phyloP scores from a whole-genome alignment of 768 basidiomycete genomes.

The Boletus patriciae region DNA sequence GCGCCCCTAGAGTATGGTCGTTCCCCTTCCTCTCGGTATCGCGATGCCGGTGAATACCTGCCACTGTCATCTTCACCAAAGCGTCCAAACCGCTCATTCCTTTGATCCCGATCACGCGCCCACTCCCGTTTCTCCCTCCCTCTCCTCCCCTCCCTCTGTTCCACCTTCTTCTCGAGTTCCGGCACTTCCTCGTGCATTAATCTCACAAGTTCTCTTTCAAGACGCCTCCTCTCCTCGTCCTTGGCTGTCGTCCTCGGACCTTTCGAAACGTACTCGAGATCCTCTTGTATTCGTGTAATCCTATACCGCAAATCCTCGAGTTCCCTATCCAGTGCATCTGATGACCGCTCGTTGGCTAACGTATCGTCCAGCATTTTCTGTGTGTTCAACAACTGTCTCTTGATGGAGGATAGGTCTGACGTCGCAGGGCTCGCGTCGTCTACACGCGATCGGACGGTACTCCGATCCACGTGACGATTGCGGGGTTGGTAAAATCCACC shows the following conservation, averaged over 20 bases:
- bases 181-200: conserved; percentile 92
- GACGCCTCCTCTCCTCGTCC: conserved; percentile 81
- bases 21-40: conserved; percentile 47
- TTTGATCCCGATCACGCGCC: conserved; percentile 73
- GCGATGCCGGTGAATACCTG: conserved; percentile 34
- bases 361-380: conserved; percentile 77
- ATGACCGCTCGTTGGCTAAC: conserved; percentile 71
- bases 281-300: conserved; percentile 85
- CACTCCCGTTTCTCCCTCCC: conserved; percentile 79
- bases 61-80: conserved; percentile 50
- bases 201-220: conserved; percentile 84
- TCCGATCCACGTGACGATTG: conserved; percentile 82
- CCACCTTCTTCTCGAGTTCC: conserved; percentile 82
- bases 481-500: conserved; percentile 76
- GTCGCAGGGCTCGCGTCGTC: conserved; percentile 60
- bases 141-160: conserved; percentile 72
- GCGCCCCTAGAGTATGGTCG: conserved; percentile 52
- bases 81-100: conserved; percentile 79
- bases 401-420: conserved; percentile 82
- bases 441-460: conserved; percentile 69
- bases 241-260: conserved; percentile 69
- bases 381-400: conserved; percentile 75
- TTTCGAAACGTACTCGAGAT: conserved; percentile 82
- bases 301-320: conserved; percentile 82
- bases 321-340: conserved; percentile 90